Base-by-base conservation (phyloP, 257 asterid species). In the Scutellaria barbata region DNA sequence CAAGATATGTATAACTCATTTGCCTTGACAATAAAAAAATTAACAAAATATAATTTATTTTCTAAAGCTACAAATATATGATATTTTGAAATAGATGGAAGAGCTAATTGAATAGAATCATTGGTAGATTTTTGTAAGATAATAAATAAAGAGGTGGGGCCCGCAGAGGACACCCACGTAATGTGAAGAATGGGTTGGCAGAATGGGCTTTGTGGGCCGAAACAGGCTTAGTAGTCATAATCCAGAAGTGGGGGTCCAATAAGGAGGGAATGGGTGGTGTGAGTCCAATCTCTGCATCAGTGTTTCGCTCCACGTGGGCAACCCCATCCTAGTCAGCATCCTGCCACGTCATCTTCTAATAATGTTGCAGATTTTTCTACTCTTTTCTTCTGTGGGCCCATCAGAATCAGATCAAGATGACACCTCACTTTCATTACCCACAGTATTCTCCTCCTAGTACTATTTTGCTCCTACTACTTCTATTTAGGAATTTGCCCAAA, bases 131-230 rank as follows among this genome's bases (percentile, higher is more conserved):
- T 42, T 43, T 18, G n/a, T 52, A 20, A 46, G 7, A 45, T 20
- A 13, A 48, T 30, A 35, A 53, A 53, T 9, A 8, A 3, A 22
- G 59, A 0, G 59, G 70, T 18, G 72, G 77, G 77, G 66, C 52
- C 80, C 79, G 17, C 37, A 10, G 6, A 47, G 33, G 74, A 54
- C 68, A 63, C 74, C 61, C 83, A 62, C 65, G 68, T 8, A 76
- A 64, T 70, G 85, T 83, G 85, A 81, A 63, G 64, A 6, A 55
- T 76, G 85, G 63, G 79, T 77, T 68, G 79, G 76, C 80, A 61
- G 77, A 14, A 79, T 82, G 86, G 86, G 83, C 75, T 82, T 66
- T 55, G 84, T 83, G 90, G 94, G 86, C 78, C 86, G 85, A 71
- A 78, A 53, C 82, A 68, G 79, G 65, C 74, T 11, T 58, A 22